Evolutionary conservation across 1,139 yeast genomes (phyloP).

Genomic region (Hansenula sp.): DNA sequence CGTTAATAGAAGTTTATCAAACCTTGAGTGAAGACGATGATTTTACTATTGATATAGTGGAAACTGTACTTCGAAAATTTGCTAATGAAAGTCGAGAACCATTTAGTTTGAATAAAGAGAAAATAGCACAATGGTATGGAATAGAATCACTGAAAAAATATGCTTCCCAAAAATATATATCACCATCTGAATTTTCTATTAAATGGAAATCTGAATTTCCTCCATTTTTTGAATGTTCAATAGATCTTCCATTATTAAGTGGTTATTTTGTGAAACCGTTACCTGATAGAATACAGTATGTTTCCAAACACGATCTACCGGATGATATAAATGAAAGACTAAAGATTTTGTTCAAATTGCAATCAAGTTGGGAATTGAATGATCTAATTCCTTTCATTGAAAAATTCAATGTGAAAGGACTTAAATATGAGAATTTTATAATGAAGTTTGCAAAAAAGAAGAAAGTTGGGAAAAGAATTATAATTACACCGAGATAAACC

Average conservation of each 20-base stretch:
- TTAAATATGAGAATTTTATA: conserved; percentile 65
- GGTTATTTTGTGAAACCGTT: conserved; percentile 53
- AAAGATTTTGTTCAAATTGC: conserved; percentile 54
- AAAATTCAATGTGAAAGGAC: conserved; percentile 48
- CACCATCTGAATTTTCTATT: conserved; percentile 47
- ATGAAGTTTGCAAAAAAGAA: conserved; percentile 74
- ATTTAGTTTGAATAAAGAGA: conserved; percentile 34
- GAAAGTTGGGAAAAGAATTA: conserved; percentile 43
- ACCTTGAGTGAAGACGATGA: conserved; percentile 23
- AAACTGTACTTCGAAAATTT: conserved; percentile 46
- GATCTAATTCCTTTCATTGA: conserved; percentile 70
- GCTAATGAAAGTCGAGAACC: conserved; percentile 22
- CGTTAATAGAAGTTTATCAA: conserved; percentile 23
- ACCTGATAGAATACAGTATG: conserved; percentile 42
- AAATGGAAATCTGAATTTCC: conserved; percentile 68
- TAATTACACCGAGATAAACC: conserved; percentile 27
- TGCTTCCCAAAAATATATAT: conserved; percentile 26
- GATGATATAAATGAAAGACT: conserved; percentile 51
- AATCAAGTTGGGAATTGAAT: conserved; percentile 62
- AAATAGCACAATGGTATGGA: conserved; percentile 59
- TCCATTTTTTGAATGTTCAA: conserved; percentile 51
- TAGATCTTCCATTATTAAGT: conserved; percentile 45
- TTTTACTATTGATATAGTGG: conserved; percentile 33
- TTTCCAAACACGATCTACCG: conserved; percentile 46
- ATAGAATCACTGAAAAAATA: conserved; percentile 40